Evolutionary conservation across 2,329 filamentous ascomycete species (phyloP).

Genomic region (Pezicula radicicola): DNA sequence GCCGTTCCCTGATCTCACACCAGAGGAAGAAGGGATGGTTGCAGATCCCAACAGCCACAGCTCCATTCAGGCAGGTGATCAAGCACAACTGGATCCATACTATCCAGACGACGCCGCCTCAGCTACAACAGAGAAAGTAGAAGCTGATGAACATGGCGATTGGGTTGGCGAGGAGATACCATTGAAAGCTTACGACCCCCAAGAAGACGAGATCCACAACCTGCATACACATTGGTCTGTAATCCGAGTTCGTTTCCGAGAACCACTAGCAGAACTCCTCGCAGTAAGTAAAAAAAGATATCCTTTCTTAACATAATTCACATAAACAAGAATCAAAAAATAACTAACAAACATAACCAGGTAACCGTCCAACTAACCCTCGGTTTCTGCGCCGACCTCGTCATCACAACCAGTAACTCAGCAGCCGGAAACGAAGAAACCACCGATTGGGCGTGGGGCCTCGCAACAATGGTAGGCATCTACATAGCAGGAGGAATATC

Average conservation of each 20-base stretch:
- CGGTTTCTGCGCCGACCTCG: conserved; percentile 48
- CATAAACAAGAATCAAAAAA: neutral
- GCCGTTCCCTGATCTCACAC: neutral
- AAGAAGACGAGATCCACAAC: conserved; percentile 23
- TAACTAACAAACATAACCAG: conserved; percentile 5
- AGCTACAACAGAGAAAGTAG: conserved; percentile 13
- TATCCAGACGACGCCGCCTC: conserved; percentile 18
- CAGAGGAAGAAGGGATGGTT: neutral
- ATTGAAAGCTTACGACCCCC: conserved; percentile 16
- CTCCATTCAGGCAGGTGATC: neutral
- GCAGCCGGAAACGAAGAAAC: conserved; percentile 39
- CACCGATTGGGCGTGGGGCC: conserved; percentile 46
- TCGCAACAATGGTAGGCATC: conserved; percentile 49
- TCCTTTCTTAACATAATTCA: no score
- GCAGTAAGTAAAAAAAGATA: conserved; percentile 30
- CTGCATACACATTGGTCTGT: conserved; percentile 37
- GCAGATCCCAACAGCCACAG: neutral
- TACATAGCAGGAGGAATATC: conserved; percentile 45
- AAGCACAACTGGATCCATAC: conserved; percentile 1
- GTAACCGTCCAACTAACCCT: conserved; percentile 33
- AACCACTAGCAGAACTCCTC: conserved; percentile 50
- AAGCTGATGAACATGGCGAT: conserved; percentile 5
- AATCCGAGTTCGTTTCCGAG: conserved; percentile 42
- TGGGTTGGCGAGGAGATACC: conserved; percentile 17
- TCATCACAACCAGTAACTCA: conserved; percentile 26